Conservation (phyloP, 768 basidiomycete species). For the Tephrocybe sp. region DNA sequence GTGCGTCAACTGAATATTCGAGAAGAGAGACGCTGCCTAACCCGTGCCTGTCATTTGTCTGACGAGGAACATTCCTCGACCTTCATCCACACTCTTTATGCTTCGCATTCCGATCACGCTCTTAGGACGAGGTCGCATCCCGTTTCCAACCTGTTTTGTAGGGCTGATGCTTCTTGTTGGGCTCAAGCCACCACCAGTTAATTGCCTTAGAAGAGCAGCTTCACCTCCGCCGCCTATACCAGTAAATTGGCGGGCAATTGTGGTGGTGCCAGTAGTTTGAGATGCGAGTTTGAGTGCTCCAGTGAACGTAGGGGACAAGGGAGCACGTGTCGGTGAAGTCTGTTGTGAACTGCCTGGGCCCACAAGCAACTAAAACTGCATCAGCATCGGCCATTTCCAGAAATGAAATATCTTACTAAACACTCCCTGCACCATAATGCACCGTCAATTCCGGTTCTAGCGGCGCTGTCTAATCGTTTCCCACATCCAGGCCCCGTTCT, state of each 20-base stretch:
- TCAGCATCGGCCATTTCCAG: conserved; percentile 7
- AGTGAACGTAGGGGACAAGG: conserved; percentile 44
- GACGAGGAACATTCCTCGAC: conserved; percentile 72
- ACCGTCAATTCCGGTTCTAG: conserved; percentile 66
- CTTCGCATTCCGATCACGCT: conserved; percentile 72
- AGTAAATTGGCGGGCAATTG: conserved; percentile 74
- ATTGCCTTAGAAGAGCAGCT: conserved; percentile 44
- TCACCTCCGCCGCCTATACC: conserved; percentile 47
- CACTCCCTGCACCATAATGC: conserved; percentile 86
- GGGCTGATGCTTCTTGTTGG: conserved; percentile 75
- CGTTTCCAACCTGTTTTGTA: conserved; percentile 59
- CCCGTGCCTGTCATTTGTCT: conserved; percentile 70
- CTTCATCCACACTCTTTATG: conserved; percentile 63
- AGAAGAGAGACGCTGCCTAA: neutral
- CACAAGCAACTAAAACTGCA: conserved; percentile 48
- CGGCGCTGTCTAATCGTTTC: conserved; percentile 80
- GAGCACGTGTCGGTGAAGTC: conserved; percentile 49
- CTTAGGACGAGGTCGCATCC: conserved; percentile 62
- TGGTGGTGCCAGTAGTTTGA: conserved; percentile 71
- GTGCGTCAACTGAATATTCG: neutral
- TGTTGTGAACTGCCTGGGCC: conserved; percentile 46
- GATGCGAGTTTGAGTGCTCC: conserved; percentile 39
- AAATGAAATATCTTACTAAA: conserved; percentile 44
- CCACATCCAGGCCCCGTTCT: conserved; percentile 74
- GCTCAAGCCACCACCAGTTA: conserved; percentile 66